Conservation (phyloP, 352 stramenopile genomes). For the Globisporangium mamillatum region DNA sequence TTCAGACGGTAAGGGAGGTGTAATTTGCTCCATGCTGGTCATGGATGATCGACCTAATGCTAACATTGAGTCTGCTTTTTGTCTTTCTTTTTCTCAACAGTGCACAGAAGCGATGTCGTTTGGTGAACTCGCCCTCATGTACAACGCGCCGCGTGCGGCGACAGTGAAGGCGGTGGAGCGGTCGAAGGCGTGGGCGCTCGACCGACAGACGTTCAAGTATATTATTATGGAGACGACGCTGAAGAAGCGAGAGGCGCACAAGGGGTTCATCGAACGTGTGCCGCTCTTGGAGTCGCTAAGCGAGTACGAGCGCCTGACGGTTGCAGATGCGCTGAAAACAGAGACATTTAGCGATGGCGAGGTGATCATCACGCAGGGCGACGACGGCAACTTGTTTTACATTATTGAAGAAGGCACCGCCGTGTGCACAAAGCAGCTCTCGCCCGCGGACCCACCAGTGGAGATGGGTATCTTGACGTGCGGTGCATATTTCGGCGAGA, state of each 20-base stretch:
- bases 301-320: slow-evolving; percentile 86
- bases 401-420: slow-evolving; percentile 87
- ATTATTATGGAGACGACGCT: slow-evolving; percentile 91
- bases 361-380: slow-evolving; percentile 89
- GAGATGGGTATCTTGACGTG: slow-evolving; percentile 89
- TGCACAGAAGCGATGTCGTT: slow-evolving; percentile 92
- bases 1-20: slow-evolving; percentile 53
- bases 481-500: slow-evolving; percentile 96
- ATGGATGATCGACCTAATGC: neutral
- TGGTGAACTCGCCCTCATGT: slow-evolving; percentile 97
- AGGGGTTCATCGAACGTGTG: slow-evolving; percentile 86
- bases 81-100: slow-evolving; percentile 15
- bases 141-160: slow-evolving; percentile 94
- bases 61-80: neutral
- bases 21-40: neutral
- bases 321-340: slow-evolving; percentile 83
- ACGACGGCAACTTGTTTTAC: slow-evolving; percentile 89
- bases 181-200: slow-evolving; percentile 92
- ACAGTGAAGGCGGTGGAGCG: slow-evolving; percentile 90
- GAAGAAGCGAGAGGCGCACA: slow-evolving; percentile 86
- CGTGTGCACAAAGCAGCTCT: slow-evolving; percentile 83
- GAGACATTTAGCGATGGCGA: slow-evolving; percentile 84
- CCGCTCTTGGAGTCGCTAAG: slow-evolving; percentile 90
- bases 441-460: slow-evolving; percentile 51
- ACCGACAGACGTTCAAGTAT: slow-evolving; percentile 90